Base-by-base conservation (phyloP, 116 monocot genomes). In the Dioscorea cayenensis region DNA sequence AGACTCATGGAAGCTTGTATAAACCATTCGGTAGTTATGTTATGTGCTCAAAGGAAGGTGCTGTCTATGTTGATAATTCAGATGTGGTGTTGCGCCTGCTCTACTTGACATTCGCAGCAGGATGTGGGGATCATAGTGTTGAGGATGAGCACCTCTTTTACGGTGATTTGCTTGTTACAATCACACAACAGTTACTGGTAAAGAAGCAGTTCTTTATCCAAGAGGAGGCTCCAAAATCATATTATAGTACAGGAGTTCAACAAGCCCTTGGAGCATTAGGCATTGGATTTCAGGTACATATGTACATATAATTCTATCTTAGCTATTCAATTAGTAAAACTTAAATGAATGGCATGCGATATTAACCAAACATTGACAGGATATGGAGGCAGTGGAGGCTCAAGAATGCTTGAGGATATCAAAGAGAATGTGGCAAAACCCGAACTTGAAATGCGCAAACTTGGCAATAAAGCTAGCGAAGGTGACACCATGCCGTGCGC, bases 181-280 rank as follows among this genome's bases (percentile, higher is more conserved):
- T 83, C n/a, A 36, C 64, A 7, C 70, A 75, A 2, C 36, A 64
- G 66, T 75, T 80, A 68, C 64, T 83, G 28, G n/a, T 16, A 2
- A 84, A 63, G 66, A 80, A 68, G 64, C 32, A 35, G 23, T 59
- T 28, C 12, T 12, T 19, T 13, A 10, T 71, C 19, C 59, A 14
- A 17, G 75, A 49, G 5, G 77, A 72, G 50, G 59, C 13, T 6
- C 23, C 49, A 29, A 58, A 20, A 27, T 76, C 76, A 27, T 72
- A 74, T 36, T 72, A 72, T 37, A 66, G 51, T 21, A 71, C 77
- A 22, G 77, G 83, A 4, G 71, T 80, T 65, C 82, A 76, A 21
- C 63, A 83, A 7, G 86, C 82, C 60, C 74, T 86, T 0, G 71
- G 80, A 37, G 83, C 86, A 59, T 82, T 73, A 16, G 86, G 86